phyloP scores from a whole-genome alignment of 116 monocot genomes.

The Phalaenopsis hybrid region DNA sequence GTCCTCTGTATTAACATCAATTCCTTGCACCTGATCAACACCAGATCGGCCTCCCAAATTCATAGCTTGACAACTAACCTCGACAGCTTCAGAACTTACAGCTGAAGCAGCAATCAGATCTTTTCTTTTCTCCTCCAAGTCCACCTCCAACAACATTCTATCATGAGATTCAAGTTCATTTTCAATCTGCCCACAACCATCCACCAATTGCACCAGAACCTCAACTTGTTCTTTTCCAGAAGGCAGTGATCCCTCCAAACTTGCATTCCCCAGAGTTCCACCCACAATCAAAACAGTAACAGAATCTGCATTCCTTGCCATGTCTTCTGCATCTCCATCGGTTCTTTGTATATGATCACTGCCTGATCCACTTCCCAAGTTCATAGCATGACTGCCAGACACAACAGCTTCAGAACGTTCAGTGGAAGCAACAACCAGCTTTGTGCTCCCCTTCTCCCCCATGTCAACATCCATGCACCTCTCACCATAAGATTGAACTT shows the following conservation, averaged over 20 bases:
- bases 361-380: neutral
- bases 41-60: neutral
- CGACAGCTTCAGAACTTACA: neutral
- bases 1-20: neutral
- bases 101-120: constrained; percentile 1
- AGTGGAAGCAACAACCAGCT: neutral
- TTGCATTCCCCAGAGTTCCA: neutral
- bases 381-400: neutral
- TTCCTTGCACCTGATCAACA: neutral
- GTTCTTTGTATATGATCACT: neutral
- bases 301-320: neutral
- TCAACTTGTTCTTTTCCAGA: neutral
- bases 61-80: neutral
- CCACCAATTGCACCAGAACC: neutral
- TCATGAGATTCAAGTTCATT: neutral
- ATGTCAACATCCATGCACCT: neutral
- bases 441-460: neutral
- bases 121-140: neutral
- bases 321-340: neutral
- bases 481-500: neutral
- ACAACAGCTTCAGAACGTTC: neutral
- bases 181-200: neutral
- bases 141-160: neutral
- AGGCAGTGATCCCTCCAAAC: neutral
- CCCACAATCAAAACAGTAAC: neutral